Conservation (phyloP, 108 stramenopile genomes). For the Skeletonema tropicum region DNA sequence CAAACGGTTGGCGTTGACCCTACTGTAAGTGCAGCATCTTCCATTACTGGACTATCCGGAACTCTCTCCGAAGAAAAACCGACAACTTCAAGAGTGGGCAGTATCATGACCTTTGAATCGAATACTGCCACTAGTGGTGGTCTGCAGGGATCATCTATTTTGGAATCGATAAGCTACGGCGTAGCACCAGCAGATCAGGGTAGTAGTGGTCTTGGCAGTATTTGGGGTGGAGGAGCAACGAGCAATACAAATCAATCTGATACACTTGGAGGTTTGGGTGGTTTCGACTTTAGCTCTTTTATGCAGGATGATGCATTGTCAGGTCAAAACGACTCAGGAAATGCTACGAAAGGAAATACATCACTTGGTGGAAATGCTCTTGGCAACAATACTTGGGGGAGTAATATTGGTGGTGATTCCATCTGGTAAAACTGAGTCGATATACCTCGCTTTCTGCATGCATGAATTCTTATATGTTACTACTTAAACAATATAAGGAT, state of each 20-base stretch:
- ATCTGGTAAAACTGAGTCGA: conserved; percentile 2
- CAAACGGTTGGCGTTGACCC: conserved; percentile 8
- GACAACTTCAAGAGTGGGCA: conserved; percentile 38
- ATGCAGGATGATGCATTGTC: conserved; percentile 2
- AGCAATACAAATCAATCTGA: conserved; percentile 13
- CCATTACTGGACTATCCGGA: conserved; percentile 45
- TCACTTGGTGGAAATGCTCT: neutral
- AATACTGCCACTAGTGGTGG: conserved; percentile 8
- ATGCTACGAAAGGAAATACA: neutral
- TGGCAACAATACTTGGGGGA: conserved; percentile 5
- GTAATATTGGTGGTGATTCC: conserved; percentile 7
- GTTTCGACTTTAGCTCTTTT: conserved; percentile 8
- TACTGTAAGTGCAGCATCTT: conserved; percentile 45
- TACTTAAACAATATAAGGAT: neutral
- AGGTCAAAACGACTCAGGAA: neutral
- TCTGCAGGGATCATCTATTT: conserved; percentile 34
- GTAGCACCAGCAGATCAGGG: neutral
- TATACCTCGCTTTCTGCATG: neutral
- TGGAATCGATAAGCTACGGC: conserved; percentile 32
- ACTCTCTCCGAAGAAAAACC: conserved; percentile 13
- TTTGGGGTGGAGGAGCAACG: conserved; percentile 9
- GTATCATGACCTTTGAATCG: conserved; percentile 43
- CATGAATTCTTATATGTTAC: neutral
- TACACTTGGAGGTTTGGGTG: conserved; percentile 4
- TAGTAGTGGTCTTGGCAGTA: conserved; percentile 13